These are phyloP conservation scores for Neospora caninum DNA, from an alignment of 169 alveolate species.

Conservation along the genomic window DNA sequence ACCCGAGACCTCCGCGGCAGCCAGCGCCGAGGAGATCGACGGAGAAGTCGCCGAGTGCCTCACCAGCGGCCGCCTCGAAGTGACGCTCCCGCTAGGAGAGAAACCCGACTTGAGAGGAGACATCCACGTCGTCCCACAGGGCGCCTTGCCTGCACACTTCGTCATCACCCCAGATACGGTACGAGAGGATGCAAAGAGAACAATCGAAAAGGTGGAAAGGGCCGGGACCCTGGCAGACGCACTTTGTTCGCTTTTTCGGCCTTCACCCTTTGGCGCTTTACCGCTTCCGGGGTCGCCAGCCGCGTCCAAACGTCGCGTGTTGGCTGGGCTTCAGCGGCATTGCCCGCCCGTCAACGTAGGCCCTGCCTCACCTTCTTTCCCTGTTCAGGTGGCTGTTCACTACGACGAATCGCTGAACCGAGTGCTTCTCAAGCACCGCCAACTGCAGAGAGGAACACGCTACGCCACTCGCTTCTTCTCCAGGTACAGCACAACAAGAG, in stretches of 20 bases:
- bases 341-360: too few relatives aligned
- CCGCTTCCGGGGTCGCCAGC: not conserved
- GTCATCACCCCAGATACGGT: too few relatives aligned
- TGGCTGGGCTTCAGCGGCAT: too few relatives aligned
- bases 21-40: not conserved
- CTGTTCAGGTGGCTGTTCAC: conserved; percentile 9
- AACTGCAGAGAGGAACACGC: not conserved
- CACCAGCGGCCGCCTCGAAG: not conserved
- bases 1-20: not conserved
- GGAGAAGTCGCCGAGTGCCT: not conserved
- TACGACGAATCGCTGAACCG: conserved; percentile 29
- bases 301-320: not conserved
- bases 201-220: too few relatives aligned
- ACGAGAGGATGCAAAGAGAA: too few relatives aligned
- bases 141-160: too few relatives aligned
- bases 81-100: not conserved
- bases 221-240: too few relatives aligned
- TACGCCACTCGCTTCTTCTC: not conserved
- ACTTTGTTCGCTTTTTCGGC: too few relatives aligned
- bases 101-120: not conserved
- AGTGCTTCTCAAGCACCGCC: conserved; percentile 1
- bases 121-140: not conserved
- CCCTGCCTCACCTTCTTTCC: not conserved
- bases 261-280: too few relatives aligned
- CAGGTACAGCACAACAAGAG: not conserved